Evolutionary conservation across 192 early-diverging fungal species (phyloP).

Genomic region (Endogone sp.): DNA sequence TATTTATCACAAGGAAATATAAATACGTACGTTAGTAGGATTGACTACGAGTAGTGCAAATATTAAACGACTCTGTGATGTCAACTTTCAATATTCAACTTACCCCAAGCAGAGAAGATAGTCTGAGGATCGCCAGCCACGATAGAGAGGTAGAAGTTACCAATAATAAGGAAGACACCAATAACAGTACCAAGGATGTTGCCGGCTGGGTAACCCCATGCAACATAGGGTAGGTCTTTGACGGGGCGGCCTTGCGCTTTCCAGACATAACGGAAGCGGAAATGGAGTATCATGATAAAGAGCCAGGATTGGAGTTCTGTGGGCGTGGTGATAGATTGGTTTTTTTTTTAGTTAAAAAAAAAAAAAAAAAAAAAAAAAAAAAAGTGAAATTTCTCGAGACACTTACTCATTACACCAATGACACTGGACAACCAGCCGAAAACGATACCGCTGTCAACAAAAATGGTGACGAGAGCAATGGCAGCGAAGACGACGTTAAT

Average conservation of each 20-base stretch:
- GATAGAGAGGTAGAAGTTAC: conserved; percentile 54
- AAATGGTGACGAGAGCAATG: conserved; percentile 51
- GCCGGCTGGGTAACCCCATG: conserved; percentile 69
- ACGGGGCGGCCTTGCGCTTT: conserved; percentile 62
- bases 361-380: conserved; percentile 70
- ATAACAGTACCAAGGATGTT: conserved; percentile 62
- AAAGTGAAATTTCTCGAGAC: conserved; percentile 61
- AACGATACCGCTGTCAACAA: conserved; percentile 43
- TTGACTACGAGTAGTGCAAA: neutral
- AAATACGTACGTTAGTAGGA: neutral
- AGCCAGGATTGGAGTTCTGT: too few species aligned
- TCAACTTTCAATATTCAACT: too few species aligned
- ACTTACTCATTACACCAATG: conserved; percentile 64
- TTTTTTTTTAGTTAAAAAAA: too few species aligned
- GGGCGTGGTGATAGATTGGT: too few species aligned
- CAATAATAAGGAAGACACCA: conserved; percentile 52
- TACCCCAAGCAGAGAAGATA: neutral
- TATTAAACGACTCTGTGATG: too few species aligned
- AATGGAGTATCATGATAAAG: conserved; percentile 85
- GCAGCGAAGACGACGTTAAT: conserved; percentile 52
- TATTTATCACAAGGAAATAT: conserved; percentile 60
- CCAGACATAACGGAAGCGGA: conserved; percentile 81
- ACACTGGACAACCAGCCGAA: conserved; percentile 41
- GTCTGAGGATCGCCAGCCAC: conserved; percentile 16
- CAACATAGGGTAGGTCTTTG: conserved; percentile 63